phyloP scores from a whole-genome alignment of 1,139 yeast species.

The Yamadazyma spencermartinsiae region DNA sequence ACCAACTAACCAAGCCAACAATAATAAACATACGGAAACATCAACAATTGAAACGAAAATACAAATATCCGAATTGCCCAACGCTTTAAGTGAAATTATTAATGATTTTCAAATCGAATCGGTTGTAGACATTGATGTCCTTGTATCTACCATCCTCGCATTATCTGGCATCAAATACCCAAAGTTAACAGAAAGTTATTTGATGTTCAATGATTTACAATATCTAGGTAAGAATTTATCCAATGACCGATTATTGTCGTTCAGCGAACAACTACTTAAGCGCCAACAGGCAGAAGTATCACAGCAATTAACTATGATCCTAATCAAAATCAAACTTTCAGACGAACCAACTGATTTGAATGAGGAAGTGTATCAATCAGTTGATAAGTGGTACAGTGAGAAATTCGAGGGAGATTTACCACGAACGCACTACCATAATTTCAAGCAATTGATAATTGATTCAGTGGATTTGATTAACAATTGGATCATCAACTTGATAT shows the following conservation, averaged over 20 bases:
- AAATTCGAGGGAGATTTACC: slow-evolving; percentile 25
- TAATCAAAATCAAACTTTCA: slow-evolving; percentile 12
- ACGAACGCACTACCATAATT: slow-evolving; percentile 29
- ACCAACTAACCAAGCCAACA: slow-evolving; percentile 1
- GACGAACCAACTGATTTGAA: slow-evolving; percentile 8
- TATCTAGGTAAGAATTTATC: slow-evolving; percentile 21
- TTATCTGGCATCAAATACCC: slow-evolving; percentile 38
- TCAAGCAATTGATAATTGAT: slow-evolving; percentile 26
- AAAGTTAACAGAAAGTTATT: slow-evolving; percentile 28
- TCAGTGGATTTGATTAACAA: slow-evolving; percentile 32
- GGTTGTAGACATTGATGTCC: slow-evolving; percentile 10
- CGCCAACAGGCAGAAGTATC: slow-evolving; percentile 11
- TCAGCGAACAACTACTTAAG: slow-evolving; percentile 19
- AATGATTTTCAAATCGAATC: slow-evolving; percentile 21
- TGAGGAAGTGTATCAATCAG: slow-evolving; percentile 6
- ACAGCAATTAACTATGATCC: slow-evolving; percentile 12
- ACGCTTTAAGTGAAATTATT: slow-evolving; percentile 21
- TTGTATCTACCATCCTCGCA: slow-evolving; percentile 29
- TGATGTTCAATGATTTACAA: slow-evolving; percentile 37
- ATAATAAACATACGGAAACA: background rate
- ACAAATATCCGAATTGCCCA: slow-evolving; percentile 23
- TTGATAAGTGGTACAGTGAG: slow-evolving; percentile 24
- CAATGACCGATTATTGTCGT: slow-evolving; percentile 5
- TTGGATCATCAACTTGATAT: slow-evolving; percentile 29
- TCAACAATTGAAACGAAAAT: slow-evolving; percentile 9